These are phyloP conservation scores for Tuber indicum DNA, from an alignment of 495 filamentous ascomycete species.

Conservation along the genomic window DNA sequence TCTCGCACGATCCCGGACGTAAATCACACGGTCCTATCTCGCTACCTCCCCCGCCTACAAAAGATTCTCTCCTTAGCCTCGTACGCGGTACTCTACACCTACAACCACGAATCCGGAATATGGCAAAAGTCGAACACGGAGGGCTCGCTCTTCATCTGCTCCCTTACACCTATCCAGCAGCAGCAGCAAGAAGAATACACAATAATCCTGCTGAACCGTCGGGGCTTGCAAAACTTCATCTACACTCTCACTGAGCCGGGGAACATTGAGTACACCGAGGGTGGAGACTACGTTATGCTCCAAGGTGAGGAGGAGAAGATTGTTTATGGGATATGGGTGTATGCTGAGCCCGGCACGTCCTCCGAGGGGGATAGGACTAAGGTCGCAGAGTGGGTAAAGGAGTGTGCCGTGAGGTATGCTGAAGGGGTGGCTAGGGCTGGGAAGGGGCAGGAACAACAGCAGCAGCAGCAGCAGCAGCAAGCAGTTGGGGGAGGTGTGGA, in stretches of 20 bases:
- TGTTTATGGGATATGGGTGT: slow-evolving; percentile 37
- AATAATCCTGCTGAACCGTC: slow-evolving; percentile 43
- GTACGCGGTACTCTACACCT: slow-evolving; percentile 38
- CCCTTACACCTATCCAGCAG: slow-evolving; percentile 51
- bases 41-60: slow-evolving; percentile 36
- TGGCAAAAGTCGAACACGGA: slow-evolving; percentile 34
- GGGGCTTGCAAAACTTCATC: slow-evolving; percentile 43
- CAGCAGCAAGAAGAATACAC: slow-evolving; percentile 54
- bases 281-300: slow-evolving; percentile 32
- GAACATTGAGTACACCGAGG: slow-evolving; percentile 39
- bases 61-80: slow-evolving; percentile 35
- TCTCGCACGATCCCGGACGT: slow-evolving; percentile 26
- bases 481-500: slow-evolving; percentile 4
- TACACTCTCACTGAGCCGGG: slow-evolving; percentile 36
- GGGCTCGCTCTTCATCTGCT: slow-evolving; percentile 35
- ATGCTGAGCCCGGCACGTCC: slow-evolving; percentile 18
- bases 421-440: slow-evolving; percentile 4
- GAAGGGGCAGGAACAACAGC: slow-evolving; percentile 9
- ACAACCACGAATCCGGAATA: slow-evolving; percentile 19
- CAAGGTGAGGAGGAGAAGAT: slow-evolving; percentile 24
- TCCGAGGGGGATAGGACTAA: slow-evolving; percentile 31
- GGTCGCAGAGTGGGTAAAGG: slow-evolving; percentile 24
- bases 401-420: slow-evolving; percentile 20
- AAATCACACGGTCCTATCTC: slow-evolving; percentile 36
- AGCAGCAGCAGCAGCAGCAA: slow-evolving; percentile 8